Evolutionary conservation across 768 basidiomycete genomes (phyloP), one percentile per base, ranked within the genome.

Genomic region (Leccinum boreale): DNA sequence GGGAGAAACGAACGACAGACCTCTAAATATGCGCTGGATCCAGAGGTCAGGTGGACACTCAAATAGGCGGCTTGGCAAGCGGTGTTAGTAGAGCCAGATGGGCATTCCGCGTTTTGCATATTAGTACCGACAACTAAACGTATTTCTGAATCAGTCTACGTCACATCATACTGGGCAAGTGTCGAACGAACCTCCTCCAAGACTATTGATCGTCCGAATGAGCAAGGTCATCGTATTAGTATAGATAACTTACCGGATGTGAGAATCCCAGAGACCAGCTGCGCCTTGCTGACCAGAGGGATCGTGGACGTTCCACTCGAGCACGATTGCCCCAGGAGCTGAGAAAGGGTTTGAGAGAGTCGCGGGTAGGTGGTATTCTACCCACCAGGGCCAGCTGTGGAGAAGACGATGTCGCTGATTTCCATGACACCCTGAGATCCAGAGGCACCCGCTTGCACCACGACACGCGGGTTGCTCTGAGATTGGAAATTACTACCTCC

Each of bases 31-130:
- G 79, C 85, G n/a, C 77, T 80, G 0, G 84, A 79, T 36, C 65
- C 64, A 6, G 75, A 29, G 0, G 80, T 86, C 23, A 92, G 67
- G 64, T 91, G 85, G 12, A 92, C 70, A 6, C 74, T 81, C 56
- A 90, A 62, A 75, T 85, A 91, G 3, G 87, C 84, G 26, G 85
- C 85, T 21, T 78, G 77, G 61, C 90, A 90, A 8, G 69, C 67
- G n/a, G 74, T 59, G 46, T 73, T 73, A 31, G 75, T 73, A 39
- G 72, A 68, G 11, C 79, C 79, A 21, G 70, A 70, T 3, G 78
- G 76, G 55, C 84, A 86, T 33, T 73, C 69, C 2, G 62, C 47
- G 12, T 45, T 29, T 61, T 85, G 77, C 45, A 85, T 65, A 53
- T 85, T 79, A 10, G 82, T 84, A 3, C 85, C 85, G 12, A 70